These are phyloP conservation scores for Guillardia theta DNA, from an alignment of 78 protist species.

Conservation along the genomic window DNA sequence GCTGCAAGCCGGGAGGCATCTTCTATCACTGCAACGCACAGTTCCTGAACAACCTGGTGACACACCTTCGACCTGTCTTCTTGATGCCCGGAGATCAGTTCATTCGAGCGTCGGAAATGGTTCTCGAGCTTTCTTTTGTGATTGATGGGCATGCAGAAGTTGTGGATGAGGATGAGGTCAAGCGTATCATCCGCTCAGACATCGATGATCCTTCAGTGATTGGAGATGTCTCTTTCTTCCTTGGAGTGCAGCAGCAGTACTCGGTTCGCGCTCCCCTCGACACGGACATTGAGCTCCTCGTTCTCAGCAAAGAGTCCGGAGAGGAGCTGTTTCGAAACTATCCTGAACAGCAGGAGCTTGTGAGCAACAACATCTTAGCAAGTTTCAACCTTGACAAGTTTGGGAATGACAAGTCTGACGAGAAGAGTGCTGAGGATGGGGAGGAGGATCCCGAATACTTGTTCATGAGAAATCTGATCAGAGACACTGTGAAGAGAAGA, in stretches of 20 bases:
- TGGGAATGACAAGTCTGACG: not conserved
- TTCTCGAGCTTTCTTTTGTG: not conserved
- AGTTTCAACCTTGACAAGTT: not conserved
- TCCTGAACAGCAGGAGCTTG: slow-evolving; percentile 6
- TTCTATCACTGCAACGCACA: not conserved
- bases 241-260: not conserved
- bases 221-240: not conserved
- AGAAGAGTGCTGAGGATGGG: too few species aligned
- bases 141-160: not conserved
- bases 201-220: not conserved
- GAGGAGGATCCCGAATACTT: too few species aligned
- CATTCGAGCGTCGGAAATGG: not conserved
- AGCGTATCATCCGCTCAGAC: not conserved
- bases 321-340: slow-evolving; percentile 1
- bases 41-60: slow-evolving; percentile 20
- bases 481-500: not conserved
- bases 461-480: too few species aligned
- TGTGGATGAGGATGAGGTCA: not conserved
- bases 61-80: not conserved
- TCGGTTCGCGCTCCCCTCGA: not conserved
- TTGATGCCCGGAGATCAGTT: not conserved
- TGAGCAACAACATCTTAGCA: not conserved
- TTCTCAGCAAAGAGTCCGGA: not conserved
- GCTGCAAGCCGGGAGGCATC: not conserved
- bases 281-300: not conserved